Evolutionary conservation across 1,284 basidiomycete species (phyloP), one percentile per base, ranked within the genome.

Genomic region (Trametes sp.): DNA sequence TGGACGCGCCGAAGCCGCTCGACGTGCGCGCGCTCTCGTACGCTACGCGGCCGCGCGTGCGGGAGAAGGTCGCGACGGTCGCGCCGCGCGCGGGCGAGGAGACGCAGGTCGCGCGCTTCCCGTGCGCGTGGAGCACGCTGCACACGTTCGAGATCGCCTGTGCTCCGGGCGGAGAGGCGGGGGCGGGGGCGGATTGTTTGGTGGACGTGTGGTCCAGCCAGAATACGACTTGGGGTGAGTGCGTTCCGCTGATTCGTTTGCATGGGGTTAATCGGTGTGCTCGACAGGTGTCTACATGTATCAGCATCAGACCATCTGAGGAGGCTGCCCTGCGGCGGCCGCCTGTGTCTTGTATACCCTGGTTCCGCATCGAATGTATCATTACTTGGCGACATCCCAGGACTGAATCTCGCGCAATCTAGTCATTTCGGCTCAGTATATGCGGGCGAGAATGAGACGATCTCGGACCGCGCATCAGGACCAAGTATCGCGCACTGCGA

Each of bases 131-230:
- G 68, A 67, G 65, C 23, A 62, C 65, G 9, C 63, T 70, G 45
- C 66, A 70, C 41, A 68, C 68, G 29, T 70, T 70, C 54, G 59
- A 66, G 57, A 33, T 69, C 51, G 66, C 63, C 10, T 71, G 70
- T 48, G 59, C 60, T 4, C 21, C 7, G 9, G 2, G 38, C 6
- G 38, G 38, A 11, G 31, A 33, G 7, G 28, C 55, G 49, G 60
- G 55, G n/a, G 61, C 62, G n/a, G 56, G 67, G 28, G 61, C 65
- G 19, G 58, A 64, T 26, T 72, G 70, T 42, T 35, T 69, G 36
- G 56, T 72, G 10, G 70, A 72, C 52, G 65, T 72, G 14, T 72
- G 70, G 70, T 69, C 69, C 21, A 72, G 65, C 57, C 69, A 72
- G 62, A 69, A 69, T 55, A 67, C 57, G 46, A 72, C 69, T 16